Base-by-base conservation (phyloP, 176 grass and related monocot genomes). In the Zoysia pacifica region DNA sequence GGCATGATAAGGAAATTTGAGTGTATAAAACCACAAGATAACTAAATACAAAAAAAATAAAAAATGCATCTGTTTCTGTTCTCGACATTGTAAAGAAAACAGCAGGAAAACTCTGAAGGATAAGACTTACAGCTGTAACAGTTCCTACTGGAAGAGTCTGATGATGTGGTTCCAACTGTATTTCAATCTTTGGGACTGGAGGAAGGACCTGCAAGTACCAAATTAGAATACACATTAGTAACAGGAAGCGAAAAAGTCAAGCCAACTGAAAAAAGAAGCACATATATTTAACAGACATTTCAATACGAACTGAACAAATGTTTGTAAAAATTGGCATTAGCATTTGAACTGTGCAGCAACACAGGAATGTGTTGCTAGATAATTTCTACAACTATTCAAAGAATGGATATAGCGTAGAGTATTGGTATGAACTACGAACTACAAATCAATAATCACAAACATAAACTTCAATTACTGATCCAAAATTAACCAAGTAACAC, bases 101-200 rank as follows among this genome's bases (percentile, higher is more conserved):
- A 63, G 45, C 11, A 44, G 18, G 40, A 51, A 74, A 43, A 67
- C 41, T 41, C 4, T 0, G 41, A 15, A 49, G 40, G 51, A 61
- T 60, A 71, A 43, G 9, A 88, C 91, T 89, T 89, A 97, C 94
- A 80, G 94, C 84, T 71, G 88, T 85, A 77, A 94, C 71, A 72
- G 77, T 50, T 69, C 94, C 94, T 50, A 97, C 86, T 59, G 89
- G 91, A 37, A 94, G 86, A 68, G 87, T 81, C 76, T 87, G 84
- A 82, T 97, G 94, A 79, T 94, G 89, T 75, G 78, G 83, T 66
- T 94, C 90, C 83, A 94, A 70, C 13, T 86, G 77, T 56, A 82
- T 82, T 66, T 90, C 85, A 78, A 97, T 88, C 75, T 94, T 92
- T 49, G 94, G 89, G 72, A 97, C 90, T 67, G 83, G 83, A 70